Evolutionary conservation across 495 filamentous ascomycete genomes (phyloP).

Genomic region (Penicillium coprophilum): DNA sequence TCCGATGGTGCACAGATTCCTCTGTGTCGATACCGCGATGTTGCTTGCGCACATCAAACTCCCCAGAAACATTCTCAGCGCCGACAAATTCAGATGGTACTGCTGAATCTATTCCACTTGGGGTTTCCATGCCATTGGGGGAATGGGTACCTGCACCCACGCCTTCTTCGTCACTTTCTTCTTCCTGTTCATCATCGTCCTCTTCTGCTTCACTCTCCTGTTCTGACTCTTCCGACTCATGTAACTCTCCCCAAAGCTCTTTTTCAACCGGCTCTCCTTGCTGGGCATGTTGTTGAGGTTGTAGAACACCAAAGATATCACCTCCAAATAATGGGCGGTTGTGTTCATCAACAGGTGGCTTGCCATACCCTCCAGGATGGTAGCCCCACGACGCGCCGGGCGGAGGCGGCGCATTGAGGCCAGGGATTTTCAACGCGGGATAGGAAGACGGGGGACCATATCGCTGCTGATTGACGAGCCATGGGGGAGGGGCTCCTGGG

Average conservation of each 20-base stretch:
- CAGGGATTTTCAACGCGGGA: conserved; percentile 86
- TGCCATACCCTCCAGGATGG: conserved; percentile 92
- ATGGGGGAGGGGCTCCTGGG: conserved; percentile 89
- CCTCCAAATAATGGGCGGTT: conserved; percentile 88
- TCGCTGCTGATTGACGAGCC: conserved; percentile 95
- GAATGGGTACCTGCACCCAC: conserved; percentile 67
- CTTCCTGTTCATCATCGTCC: conserved; percentile 72
- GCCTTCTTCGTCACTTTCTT: conserved; percentile 66
- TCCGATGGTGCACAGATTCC: conserved; percentile 68
- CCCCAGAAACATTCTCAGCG: conserved; percentile 72
- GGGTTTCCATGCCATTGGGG: conserved; percentile 75
- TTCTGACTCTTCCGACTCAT: conserved; percentile 76
- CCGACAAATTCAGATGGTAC: conserved; percentile 75
- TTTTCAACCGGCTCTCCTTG: conserved; percentile 82
- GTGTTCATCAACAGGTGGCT: conserved; percentile 90
- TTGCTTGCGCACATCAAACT: conserved; percentile 89
- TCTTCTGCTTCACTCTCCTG: conserved; percentile 70
- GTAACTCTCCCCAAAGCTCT: conserved; percentile 91
- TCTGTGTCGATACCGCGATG: conserved; percentile 86
- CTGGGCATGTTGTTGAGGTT: conserved; percentile 58
- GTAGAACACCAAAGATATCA: conserved; percentile 86
- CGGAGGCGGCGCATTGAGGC: conserved; percentile 91
- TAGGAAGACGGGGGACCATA: conserved; percentile 92
- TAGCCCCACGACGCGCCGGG: conserved; percentile 96
- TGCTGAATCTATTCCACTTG: conserved; percentile 74